These are phyloP conservation scores for Beauveria australis DNA, from an alignment of 2,329 filamentous ascomycete species.

Conservation along the genomic window DNA sequence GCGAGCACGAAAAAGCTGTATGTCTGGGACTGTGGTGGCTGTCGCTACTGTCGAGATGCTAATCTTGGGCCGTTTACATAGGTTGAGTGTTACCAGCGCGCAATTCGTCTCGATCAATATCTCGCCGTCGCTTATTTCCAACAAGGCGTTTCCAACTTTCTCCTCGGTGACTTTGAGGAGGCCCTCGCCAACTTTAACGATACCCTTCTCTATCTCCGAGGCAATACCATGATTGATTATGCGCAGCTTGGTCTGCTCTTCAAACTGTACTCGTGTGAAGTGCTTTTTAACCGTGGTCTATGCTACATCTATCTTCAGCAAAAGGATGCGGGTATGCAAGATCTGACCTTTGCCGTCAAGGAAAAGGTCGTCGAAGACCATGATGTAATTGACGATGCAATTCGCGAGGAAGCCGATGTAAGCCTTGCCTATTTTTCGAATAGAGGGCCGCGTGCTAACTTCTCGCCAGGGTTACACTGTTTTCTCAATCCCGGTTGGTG, in stretches of 20 bases:
- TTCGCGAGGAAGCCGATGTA: conserved; percentile 86
- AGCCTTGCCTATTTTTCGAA: conserved; percentile 14
- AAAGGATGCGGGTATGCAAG: conserved; percentile 81
- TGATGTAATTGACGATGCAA: conserved; percentile 96
- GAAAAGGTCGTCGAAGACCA: conserved; percentile 96
- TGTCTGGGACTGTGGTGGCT: conserved; percentile 29
- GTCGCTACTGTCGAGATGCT: conserved; percentile 3
- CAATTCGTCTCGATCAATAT: conserved; percentile 85
- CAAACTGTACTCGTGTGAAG: conserved; percentile 94
- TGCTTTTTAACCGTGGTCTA: conserved; percentile 91
- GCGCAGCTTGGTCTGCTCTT: conserved; percentile 92
- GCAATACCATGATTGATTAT: conserved; percentile 97
- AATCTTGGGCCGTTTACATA: conserved; percentile 27
- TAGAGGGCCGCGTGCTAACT: conserved; percentile 15
- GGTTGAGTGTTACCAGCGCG: conserved; percentile 92
- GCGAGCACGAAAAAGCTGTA: conserved; percentile 92
- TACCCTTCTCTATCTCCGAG: conserved; percentile 84
- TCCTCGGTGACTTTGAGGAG: conserved; percentile 94
- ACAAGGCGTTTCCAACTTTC: conserved; percentile 94
- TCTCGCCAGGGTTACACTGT: conserved; percentile 81
- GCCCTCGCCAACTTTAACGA: conserved; percentile 98
- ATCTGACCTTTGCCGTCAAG: conserved; percentile 82
- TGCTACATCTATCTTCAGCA: conserved; percentile 97
- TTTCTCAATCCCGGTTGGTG: conserved; percentile 93
- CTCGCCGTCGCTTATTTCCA: conserved; percentile 98